These are phyloP conservation scores for Apophysomyces elegans DNA, from an alignment of 371 early-diverging fungal species.

Conservation along the genomic window DNA sequence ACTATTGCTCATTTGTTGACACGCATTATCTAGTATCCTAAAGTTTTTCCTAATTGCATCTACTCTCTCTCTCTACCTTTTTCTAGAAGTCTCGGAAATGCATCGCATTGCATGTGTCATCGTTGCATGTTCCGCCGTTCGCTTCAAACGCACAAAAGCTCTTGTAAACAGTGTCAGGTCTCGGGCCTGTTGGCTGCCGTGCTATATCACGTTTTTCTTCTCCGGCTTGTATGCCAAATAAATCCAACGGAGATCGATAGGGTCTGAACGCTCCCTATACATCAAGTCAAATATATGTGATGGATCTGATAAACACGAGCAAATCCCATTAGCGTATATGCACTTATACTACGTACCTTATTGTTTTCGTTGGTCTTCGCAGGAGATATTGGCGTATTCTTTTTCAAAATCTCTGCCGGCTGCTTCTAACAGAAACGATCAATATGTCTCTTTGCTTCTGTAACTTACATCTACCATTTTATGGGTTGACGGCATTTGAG, in stretches of 20 bases:
- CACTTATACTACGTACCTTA: constrained; percentile 9
- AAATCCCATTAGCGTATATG: constrained; percentile 1
- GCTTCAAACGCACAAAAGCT: constrained; percentile 25
- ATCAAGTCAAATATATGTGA: constrained; percentile 10
- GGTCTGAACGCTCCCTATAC: constrained; percentile 25
- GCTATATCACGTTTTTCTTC: constrained; percentile 4
- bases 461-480: constrained; percentile 2
- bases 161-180: constrained; percentile 7
- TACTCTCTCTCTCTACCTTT: neutral
- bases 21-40: neutral
- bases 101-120: constrained; percentile 27
- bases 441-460: neutral
- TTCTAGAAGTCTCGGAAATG: constrained; percentile 33
- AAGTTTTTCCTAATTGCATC: neutral
- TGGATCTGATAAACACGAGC: constrained; percentile 6
- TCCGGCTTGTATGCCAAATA: constrained; percentile 7
- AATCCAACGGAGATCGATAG: constrained; percentile 20
- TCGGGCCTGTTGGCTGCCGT: neutral
- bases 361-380: neutral
- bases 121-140: constrained; percentile 33
- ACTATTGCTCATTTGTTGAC: neutral
- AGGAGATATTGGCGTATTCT: neutral
- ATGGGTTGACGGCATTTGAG: neutral
- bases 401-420: neutral
- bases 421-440: neutral